Evolutionary conservation across 495 filamentous ascomycete genomes (phyloP), one percentile per base, ranked within the genome.

Genomic region (Mycothermus thermophilus): DNA sequence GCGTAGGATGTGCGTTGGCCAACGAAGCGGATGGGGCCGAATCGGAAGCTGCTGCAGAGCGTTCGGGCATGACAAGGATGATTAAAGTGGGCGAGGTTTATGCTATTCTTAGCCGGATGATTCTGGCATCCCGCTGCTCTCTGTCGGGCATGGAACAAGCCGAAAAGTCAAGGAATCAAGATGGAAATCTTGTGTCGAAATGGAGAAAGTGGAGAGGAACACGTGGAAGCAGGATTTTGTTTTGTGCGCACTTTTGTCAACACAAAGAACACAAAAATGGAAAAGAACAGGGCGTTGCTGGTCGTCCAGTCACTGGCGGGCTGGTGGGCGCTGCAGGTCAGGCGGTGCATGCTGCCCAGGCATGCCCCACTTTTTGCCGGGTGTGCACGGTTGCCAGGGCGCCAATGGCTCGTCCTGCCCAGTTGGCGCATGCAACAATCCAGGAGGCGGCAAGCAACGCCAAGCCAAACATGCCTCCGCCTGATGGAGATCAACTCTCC

Each of bases 301-400:
- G n/a, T n/a, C n/a, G n/a, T n/a, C n/a, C n/a, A n/a, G n/a, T n/a
- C n/a, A n/a, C n/a, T n/a, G n/a, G n/a, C n/a, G n/a, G n/a, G n/a
- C n/a, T n/a, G n/a, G n/a, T n/a, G n/a, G n/a, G n/a, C n/a, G n/a
- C n/a, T n/a, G n/a, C 16, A 31, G 27, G 11, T 23, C 17, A 14
- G 17, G 14, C 33, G n/a, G 11, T 8, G 20, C 32, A 27, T 24
- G 10, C 23, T 15, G 14, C 17, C n/a, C 32, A 34, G 33, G 38
- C 1, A 14, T 40, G 37, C 37, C 37, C 35, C 32, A 40, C 40
- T 26, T 23, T 28, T 18, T 21, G 13, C 19, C 30, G n/a, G n/a
- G n/a, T n/a, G n/a, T n/a, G 42, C 42, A 45, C 42, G 37, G 42
- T 45, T 45, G 42, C 42, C 34, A 37, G 30, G 42, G 37, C 22